A percentile compares a stretch with the other conserved stretches of the same genome.
phyloP scores from a whole-genome alignment of 2,329 filamentous ascomycete species.

The Scolecobasidium constrictum region DNA sequence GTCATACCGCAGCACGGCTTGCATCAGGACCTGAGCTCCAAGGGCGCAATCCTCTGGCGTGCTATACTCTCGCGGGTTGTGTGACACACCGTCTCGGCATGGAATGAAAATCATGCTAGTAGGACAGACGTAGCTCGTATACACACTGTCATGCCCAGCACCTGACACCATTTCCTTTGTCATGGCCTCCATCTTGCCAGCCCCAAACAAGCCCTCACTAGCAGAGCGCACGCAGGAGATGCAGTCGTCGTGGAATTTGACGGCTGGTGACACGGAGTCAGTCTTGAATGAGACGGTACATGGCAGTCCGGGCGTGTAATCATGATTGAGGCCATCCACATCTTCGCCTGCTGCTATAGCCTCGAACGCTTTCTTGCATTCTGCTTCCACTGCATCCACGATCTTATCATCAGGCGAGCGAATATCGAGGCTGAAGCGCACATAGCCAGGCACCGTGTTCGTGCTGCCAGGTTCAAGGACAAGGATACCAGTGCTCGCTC shows the following conservation, averaged over 20 bases:
- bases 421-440: constrained; percentile 59
- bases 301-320: constrained; percentile 35
- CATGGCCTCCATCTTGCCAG: constrained; percentile 39
- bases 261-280: constrained; percentile 51
- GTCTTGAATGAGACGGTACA: constrained; percentile 48
- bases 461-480: constrained; percentile 56
- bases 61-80: constrained; percentile 53
- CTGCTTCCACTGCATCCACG: constrained; percentile 46
- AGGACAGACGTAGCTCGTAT: constrained; percentile 47
- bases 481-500: constrained; percentile 62
- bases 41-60: constrained; percentile 48
- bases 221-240: constrained; percentile 53
- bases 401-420: constrained; percentile 46
- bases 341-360: constrained; percentile 48
- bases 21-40: constrained; percentile 40
- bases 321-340: constrained; percentile 33
- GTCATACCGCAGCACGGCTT: constrained; percentile 21
- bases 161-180: constrained; percentile 27
- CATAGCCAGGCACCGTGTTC: constrained; percentile 61
- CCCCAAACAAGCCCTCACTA: constrained; percentile 46
- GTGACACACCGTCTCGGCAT: constrained; percentile 51
- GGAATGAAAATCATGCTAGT: constrained; percentile 60
- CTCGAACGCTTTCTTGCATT: constrained; percentile 47
- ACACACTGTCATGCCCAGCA: constrained; percentile 41
- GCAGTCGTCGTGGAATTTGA: constrained; percentile 56